A percentile compares a stretch with the other conserved stretches of the same genome.
Conservation (phyloP, 2,329 filamentous ascomycete species). For the Ophiostoma sp. region DNA sequence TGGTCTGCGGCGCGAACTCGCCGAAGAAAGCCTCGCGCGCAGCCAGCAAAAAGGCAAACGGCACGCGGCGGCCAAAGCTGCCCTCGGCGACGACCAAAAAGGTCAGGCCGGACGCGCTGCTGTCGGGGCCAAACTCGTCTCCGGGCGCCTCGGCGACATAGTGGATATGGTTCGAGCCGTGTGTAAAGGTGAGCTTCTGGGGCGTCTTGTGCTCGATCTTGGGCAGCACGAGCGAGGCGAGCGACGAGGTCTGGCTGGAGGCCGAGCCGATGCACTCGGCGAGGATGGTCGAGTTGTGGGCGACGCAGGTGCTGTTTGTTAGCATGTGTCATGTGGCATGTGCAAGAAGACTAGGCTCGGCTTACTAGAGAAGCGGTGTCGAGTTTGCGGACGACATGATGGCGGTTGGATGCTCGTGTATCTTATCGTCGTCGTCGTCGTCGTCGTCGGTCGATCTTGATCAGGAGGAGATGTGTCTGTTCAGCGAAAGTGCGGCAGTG, state of each 20-base stretch:
- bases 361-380: constrained; percentile 27
- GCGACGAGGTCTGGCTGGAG: constrained; percentile 73
- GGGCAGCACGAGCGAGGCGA: constrained; percentile 89
- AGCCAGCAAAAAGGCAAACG: constrained; percentile 87
- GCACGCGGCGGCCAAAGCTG: constrained; percentile 76
- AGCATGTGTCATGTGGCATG: not conserved
- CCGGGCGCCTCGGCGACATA: constrained; percentile 82
- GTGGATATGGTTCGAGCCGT: constrained; percentile 88
- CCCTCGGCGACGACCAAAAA: constrained; percentile 86
- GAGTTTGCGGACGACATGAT: constrained; percentile 15
- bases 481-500: not conserved
- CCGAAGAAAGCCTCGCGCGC: constrained; percentile 82
- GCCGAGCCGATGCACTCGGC: constrained; percentile 86
- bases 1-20: constrained; percentile 59
- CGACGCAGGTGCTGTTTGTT: constrained; percentile 73
- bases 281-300: constrained; percentile 87
- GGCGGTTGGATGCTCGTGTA: not conserved
- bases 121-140: constrained; percentile 46
- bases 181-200: constrained; percentile 90
- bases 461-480: not conserved
- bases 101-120: constrained; percentile 68
- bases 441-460: not conserved
- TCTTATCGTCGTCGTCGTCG: constrained; percentile 2
- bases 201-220: constrained; percentile 78
- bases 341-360: not conserved